These are phyloP conservation scores for Agapanthus africanus DNA, from an alignment of 106 monocot genomes.

Conservation along the genomic window DNA sequence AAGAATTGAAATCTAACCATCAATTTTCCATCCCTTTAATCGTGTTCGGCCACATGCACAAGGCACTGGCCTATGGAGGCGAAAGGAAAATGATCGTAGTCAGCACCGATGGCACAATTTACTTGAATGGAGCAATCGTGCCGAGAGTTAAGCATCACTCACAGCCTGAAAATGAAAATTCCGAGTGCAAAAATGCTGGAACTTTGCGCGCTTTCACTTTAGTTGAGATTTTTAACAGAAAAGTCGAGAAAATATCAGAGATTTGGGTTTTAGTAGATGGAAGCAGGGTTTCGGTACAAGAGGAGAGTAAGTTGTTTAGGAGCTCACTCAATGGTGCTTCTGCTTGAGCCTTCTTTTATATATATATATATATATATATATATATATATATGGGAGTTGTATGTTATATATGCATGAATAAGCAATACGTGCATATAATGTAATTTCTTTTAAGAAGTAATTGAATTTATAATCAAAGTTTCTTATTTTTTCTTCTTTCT, in stretches of 20 bases:
- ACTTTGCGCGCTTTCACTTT: conserved; percentile 60
- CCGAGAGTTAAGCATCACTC: conserved; percentile 51
- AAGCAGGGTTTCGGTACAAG: conserved; percentile 17
- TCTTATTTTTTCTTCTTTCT: no score
- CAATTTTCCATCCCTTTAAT: conserved; percentile 51
- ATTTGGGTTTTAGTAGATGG: conserved; percentile 54
- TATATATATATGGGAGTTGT: no score
- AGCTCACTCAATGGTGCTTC: no score
- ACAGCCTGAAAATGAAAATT: neutral
- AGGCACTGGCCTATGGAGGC: conserved; percentile 51
- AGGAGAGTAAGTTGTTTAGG: conserved; percentile 55
- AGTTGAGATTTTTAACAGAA: conserved; percentile 39
- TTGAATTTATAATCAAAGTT: no score
- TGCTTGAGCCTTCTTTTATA: no score
- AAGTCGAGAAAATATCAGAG: conserved; percentile 57
- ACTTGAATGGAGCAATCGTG: conserved; percentile 88
- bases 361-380: no score
- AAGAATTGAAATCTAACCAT: conserved; percentile 38
- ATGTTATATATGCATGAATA: no score
- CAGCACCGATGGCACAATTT: conserved; percentile 47
- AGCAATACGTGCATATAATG: no score
- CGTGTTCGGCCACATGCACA: conserved; percentile 98
- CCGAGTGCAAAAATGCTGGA: neutral
- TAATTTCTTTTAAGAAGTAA: no score
- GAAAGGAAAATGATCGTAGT: conserved; percentile 70